Percentiles rank a stretch among this genome's conserved stretches.
phyloP scores from a whole-genome alignment of 2,329 filamentous ascomycete genomes.

The Mariannaea sp. region DNA sequence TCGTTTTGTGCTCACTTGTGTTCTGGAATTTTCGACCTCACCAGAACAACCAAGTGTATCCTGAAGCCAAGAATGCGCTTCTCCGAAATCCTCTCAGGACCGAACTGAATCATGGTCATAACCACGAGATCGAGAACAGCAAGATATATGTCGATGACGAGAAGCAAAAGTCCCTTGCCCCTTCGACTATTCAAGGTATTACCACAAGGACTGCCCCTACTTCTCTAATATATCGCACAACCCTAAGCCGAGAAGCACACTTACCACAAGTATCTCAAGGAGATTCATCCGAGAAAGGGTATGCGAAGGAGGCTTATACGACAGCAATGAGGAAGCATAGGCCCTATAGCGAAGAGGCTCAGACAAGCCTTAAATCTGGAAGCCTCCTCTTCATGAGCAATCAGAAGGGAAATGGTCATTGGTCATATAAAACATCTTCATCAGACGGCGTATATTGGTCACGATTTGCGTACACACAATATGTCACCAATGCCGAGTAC shows the following conservation, averaged over 20 bases:
- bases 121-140: neutral
- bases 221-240: too few species aligned
- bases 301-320: neutral
- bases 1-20: neutral
- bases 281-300: neutral
- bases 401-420: neutral
- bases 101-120: neutral
- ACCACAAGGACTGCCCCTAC: too few species aligned
- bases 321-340: neutral
- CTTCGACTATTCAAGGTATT: neutral
- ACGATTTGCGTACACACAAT: slow-evolving; percentile 53
- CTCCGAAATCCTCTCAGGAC: neutral
- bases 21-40: neutral
- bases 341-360: neutral
- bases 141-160: neutral
- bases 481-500: slow-evolving; percentile 52
- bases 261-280: neutral
- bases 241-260: too few species aligned
- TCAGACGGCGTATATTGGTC: slow-evolving; percentile 4
- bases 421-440: neutral
- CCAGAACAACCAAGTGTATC: neutral
- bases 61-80: neutral
- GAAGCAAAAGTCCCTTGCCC: neutral
- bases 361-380: neutral
- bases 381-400: neutral